Evolutionary conservation across 2,329 filamentous ascomycete genomes (phyloP).

Genomic region (Sphaceloma murrayae): DNA sequence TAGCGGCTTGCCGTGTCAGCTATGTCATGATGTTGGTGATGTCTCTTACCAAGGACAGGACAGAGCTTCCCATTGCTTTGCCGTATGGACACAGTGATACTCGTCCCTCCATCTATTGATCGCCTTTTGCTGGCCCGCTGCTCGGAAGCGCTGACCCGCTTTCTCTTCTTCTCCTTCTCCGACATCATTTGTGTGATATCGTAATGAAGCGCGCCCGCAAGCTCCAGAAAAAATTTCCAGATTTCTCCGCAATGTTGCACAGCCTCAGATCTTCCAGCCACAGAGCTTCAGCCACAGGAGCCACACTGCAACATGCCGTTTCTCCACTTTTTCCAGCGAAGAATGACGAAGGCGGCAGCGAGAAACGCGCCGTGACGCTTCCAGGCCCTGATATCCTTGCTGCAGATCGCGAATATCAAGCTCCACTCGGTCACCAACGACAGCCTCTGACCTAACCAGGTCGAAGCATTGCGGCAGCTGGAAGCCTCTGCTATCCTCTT

Average conservation of each 20-base stretch:
- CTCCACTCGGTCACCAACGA: not conserved
- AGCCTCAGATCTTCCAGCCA: not conserved
- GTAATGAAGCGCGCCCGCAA: not conserved
- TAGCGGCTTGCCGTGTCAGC: slow-evolving; percentile 22
- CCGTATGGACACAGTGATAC: slow-evolving; percentile 25
- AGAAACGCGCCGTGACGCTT: not conserved
- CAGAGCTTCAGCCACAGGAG: slow-evolving; percentile 3
- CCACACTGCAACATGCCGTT: not conserved
- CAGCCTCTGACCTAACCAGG: not conserved
- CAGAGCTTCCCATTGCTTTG: slow-evolving; percentile 14
- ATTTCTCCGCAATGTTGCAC: not conserved
- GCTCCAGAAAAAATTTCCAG: not conserved
- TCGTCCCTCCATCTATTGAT: slow-evolving; percentile 20
- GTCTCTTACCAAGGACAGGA: slow-evolving; percentile 19
- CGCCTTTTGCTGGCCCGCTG: slow-evolving; percentile 35
- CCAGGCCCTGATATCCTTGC: slow-evolving; percentile 8
- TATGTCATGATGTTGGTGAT: not conserved
- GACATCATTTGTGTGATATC: slow-evolving; percentile 24
- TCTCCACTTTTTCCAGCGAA: slow-evolving; percentile 12
- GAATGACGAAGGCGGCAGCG: slow-evolving; percentile 6
- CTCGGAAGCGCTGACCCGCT: slow-evolving; percentile 37
- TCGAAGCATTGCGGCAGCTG: not conserved
- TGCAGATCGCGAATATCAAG: slow-evolving; percentile 11
- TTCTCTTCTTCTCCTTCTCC: slow-evolving; percentile 42
- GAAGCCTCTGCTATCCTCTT: not conserved